Base-by-base conservation (phyloP, 176 grass and related monocot genomes). In the Aegilops sharonensis region DNA sequence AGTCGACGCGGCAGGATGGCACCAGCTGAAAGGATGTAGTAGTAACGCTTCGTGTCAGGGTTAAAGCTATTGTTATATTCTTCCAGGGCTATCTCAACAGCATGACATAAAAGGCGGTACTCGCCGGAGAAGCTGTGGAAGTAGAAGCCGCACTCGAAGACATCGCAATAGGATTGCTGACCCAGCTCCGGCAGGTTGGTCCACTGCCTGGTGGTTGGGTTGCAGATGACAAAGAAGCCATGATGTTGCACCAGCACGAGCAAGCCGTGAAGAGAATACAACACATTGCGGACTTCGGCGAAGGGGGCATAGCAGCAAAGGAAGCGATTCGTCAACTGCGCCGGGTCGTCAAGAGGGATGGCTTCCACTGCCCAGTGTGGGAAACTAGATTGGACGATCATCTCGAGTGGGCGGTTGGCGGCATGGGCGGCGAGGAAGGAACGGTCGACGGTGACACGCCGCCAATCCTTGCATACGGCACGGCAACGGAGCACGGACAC, bases 381-480 rank as follows among this genome's bases (percentile, higher is more conserved):
- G 47, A 50, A 1, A 14, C 47, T 50, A 15, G 17, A 54, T 18
- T 54, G 0, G 50, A 18, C 15, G 50, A 54, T 9, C 50, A 54
- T 54, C 50, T 54, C 50, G 14, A 17, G 12, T 24, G 65, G 65
- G 2, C 65, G 65, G 66, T 32, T 5, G 30, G 11, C 15, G 66
- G 66, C 30, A 31, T 69, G 66, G 14, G 42, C 42, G 4, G 18
- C 40, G 4, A 85, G 29, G 72, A 77, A 77, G 29, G 59, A 36
- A 13, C 2, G 1, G 29, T 3, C 21, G 27, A 11, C 25, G 29
- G 83, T 15, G 42, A 77, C 1, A 21, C 72, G 40, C 18, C 59
- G 42, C 83, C 83, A 77, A 0, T 29, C 8, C 72, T 77, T 65
- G 83, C 83, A 85, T 7, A 85, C 72, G 4, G 83, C 83, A 3